Evolutionary conservation across 768 basidiomycete genomes (phyloP), one percentile per base, ranked within the genome.

Genomic region (Agaricus sinodeliciosus): DNA sequence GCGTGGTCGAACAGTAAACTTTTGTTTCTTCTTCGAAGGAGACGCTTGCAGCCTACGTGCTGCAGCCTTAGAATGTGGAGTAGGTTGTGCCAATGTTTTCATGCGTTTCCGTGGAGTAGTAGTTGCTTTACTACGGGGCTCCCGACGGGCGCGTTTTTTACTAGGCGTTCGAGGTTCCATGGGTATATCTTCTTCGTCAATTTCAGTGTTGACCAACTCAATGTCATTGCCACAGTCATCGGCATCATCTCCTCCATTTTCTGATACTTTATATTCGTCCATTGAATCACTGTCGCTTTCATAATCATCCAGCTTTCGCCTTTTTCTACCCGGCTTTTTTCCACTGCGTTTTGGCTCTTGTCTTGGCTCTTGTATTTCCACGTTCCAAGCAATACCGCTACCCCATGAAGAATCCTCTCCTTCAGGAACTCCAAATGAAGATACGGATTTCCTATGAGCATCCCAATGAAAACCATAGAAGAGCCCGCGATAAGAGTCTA

Each of bases 41-140:
- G 68, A 65, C 22, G 60, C 45, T 25, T 60, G 43, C 22, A 83
- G 78, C 36, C 74, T 72, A 26, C 71, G 71, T 9, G 87, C 69
- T 8, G 80, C 80, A 12, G 80, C 83, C 63, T 88, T 88, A 31
- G 87, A 88, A 62, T 85, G 85, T 4, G 87, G 87, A 0, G 87
- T 90, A 8, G 85, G 84, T 25, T 81, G 79, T 3, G 75, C 84
- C 18, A 79, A 57, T 15, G 74, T 75, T 39, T 64, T 64, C 15
- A 54, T 57, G 48, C 57, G 61, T 58, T 65, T 60, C 64, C 52
- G 52, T 0, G 52, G 52, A 3, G 52, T 54, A 25, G 46, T 25
- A 16, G 46, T 48, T 16, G 56, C 60, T 58, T 63, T 69, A 67
- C 26, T 70, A 63, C 41, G 63, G 4, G 28, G 26, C 15, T 47